Base-by-base conservation (phyloP, 176 grass and related monocot genomes). In the Bolboschoenus planiculmis region DNA sequence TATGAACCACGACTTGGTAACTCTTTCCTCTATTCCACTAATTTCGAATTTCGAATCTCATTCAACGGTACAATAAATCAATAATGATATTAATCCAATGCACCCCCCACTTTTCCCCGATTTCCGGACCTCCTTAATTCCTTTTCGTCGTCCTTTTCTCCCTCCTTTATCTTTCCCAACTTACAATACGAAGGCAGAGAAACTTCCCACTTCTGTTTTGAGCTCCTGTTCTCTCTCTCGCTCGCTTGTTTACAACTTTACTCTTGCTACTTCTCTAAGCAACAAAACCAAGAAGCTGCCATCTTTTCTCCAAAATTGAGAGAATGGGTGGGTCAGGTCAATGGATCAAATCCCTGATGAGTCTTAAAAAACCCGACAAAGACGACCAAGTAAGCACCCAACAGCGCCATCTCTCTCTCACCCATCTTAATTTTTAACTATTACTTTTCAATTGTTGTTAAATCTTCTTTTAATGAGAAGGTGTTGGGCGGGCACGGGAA, bases 281-380 rank as follows among this genome's bases (percentile, higher is more conserved):
- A 10, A 24, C 1, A 81, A 6, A 24, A 80, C 21, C 54, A 58
- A 80, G 53, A 61, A 42, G 78, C 78, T 80, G 54, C 2, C 18
- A 60, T 80, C 50, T 55, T 34, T 54, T 27, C 23, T 16, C 47
- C 31, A 18, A 39, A 75, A 7, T 50, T 50, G 21, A 39, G 40
- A 64, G 21, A 15, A 95, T 95, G 92, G 92, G 89, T 18, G 81
- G 63, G 70, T 92, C 90, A 27, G 88, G 90, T 56, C 91, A 87
- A 76, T 96, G 93, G 93, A 83, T 96, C 60, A 96, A 70, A 86
- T 92, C 90, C 75, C 61, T 93, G 29, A 89, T 93, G 59, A 86
- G 55, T 36, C 34, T 89, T 76, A 96, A 89, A 46, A 78, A 66
- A 79, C 63, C 79, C 11, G 39, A 82, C 23, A 82, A 72, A 82